Evolutionary conservation across 352 stramenopile genomes (phyloP).

Genomic region (Peronospora tabacina): DNA sequence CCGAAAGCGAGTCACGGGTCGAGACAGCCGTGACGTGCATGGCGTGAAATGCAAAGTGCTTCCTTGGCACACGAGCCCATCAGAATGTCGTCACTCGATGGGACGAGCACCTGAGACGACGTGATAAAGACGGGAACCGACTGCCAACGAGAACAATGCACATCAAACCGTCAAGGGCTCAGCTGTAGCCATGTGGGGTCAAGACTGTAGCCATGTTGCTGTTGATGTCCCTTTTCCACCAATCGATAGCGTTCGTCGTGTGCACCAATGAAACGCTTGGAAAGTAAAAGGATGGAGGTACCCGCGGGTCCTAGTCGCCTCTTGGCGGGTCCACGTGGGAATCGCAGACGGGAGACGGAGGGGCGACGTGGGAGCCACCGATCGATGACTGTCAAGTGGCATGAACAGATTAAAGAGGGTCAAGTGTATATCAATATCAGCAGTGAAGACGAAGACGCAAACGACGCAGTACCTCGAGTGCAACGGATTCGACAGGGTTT

Average conservation of each 20-base stretch:
- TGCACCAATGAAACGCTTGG: conserved; percentile 21
- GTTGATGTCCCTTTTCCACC: conserved; percentile 9
- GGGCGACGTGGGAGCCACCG: conserved; percentile 75
- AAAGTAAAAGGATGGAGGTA: conserved; percentile 23
- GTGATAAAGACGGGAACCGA: conserved; percentile 25
- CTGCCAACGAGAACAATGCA: conserved; percentile 24
- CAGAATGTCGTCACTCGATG: conserved; percentile 26
- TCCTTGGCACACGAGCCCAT: conserved; percentile 2
- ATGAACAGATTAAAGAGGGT: conserved; percentile 40
- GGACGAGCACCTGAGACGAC: conserved; percentile 26
- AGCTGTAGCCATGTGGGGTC: conserved; percentile 1
- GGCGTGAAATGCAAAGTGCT: conserved; percentile 26
- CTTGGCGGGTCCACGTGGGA: conserved; percentile 30
- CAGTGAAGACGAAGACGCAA: conserved; percentile 4
- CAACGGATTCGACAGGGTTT: background rate
- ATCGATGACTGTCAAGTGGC: conserved; percentile 71
- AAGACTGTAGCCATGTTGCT: conserved; percentile 17
- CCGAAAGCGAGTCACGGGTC: conserved; percentile 14
- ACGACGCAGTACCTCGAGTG: too few relatives aligned
- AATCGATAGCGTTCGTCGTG: conserved; percentile 12
- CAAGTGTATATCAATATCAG: conserved; percentile 52
- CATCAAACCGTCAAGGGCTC: background rate
- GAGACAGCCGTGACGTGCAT: conserved; percentile 28
- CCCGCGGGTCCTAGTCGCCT: conserved; percentile 29
- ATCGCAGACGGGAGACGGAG: conserved; percentile 40